Evolutionary conservation across 768 basidiomycete species (phyloP).

Genomic region (Phaeotremella fagi): DNA sequence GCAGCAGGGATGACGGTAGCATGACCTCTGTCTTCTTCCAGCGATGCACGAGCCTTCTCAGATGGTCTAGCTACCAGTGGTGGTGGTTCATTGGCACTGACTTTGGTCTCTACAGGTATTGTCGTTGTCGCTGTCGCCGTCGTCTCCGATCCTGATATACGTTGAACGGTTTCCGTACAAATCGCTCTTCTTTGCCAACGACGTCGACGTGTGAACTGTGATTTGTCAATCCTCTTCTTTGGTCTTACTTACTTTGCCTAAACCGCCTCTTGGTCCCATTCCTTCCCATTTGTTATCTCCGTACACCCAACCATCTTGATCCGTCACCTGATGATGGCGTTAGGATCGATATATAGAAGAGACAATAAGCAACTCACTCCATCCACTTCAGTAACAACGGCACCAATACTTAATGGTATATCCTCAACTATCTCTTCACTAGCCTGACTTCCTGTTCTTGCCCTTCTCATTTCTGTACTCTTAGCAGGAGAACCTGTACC

Average conservation of each 20-base stretch:
- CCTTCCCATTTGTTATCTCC: constrained; percentile 94
- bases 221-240: neutral
- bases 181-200: constrained; percentile 82
- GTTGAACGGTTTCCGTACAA: constrained; percentile 66
- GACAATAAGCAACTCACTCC: constrained; percentile 26
- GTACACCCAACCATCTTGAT: constrained; percentile 87
- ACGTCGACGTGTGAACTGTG: constrained; percentile 73
- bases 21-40: neutral
- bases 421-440: constrained; percentile 26
- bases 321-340: constrained; percentile 57
- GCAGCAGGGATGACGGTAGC: neutral
- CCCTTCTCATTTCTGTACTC: constrained; percentile 14
- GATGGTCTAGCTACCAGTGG: neutral
- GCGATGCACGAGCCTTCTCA: neutral
- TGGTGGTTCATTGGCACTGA: neutral
- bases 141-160: constrained; percentile 16
- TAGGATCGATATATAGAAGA: too few species aligned
- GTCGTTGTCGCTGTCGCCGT: constrained; percentile 4
- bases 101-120: neutral
- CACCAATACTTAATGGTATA: constrained; percentile 6
- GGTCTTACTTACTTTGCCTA: constrained; percentile 60
- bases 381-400: constrained; percentile 31
- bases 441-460: constrained; percentile 27
- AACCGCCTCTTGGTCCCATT: constrained; percentile 66
- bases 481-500: constrained; percentile 12